Evolutionary conservation across 1,284 basidiomycete genomes (phyloP), one percentile per base, ranked within the genome.

Genomic region (Trichosporon coremiiforme): DNA sequence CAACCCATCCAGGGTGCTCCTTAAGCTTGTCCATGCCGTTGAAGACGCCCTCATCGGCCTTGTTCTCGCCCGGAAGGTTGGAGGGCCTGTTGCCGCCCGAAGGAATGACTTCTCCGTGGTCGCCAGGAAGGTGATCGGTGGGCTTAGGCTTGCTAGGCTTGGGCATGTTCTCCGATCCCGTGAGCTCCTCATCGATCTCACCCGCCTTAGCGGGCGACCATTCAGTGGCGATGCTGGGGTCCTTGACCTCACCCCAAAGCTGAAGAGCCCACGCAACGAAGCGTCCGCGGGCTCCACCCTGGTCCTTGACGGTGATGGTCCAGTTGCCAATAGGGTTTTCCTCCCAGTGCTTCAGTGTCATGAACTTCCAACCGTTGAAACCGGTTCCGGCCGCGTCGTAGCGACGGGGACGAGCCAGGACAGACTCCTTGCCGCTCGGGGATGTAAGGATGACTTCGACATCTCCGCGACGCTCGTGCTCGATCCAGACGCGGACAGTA

Each of bases 271-370:
- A 99, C 15, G 92, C 92, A 60, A 93, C 86, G 85, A 99, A 94
- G 12, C 87, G 87, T 64, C 97, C 97, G 55, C 86, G 88, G 36
- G 89, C 84, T 68, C 85, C 87, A 66, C 86, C 86, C 74, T 90
- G 89, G 79, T 98, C 95, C 41, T 88, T 90, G 9, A 98, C 93
- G 47, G 85, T 89, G 69, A 99, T 88, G 0, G 89, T 93, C 97
- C 97, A 99, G 7, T 90, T 88, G 15, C 97, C 97, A n/a, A 94
- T 82, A 0, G 95, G 92, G 78, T 92, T 87, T 84, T 99, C 97
- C 64, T 91, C 95, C 97, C 97, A 99, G 82, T 99, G 97, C 84
- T 99, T 99, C 69, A 99, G 89, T 29, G 90, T 89, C 95, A 98
- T 99, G 81, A 99, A 99, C 22, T 89, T 91, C 97, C 97, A 99